These are phyloP conservation scores for Tricholomella constricta DNA, from an alignment of 768 basidiomycete species.

Conservation along the genomic window DNA sequence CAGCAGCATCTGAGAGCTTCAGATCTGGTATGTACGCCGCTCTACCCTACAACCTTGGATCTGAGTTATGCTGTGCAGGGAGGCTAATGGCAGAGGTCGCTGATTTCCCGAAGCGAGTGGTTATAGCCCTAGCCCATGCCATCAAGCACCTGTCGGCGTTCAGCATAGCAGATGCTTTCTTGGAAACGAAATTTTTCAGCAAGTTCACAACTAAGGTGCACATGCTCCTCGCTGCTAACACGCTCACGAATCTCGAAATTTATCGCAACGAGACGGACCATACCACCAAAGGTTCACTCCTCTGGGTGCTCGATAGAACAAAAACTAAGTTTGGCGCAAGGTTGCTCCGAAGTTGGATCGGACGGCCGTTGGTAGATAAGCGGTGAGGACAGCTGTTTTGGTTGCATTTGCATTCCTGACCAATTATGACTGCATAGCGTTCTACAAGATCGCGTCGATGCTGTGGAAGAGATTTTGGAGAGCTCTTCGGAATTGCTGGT, in stretches of 20 bases:
- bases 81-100: constrained; percentile 61
- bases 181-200: constrained; percentile 76
- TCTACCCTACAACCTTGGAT: not conserved
- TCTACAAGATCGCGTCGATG: constrained; percentile 76
- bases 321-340: constrained; percentile 88
- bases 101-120: constrained; percentile 68
- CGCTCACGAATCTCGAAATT: constrained; percentile 89
- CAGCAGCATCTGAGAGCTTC: constrained; percentile 43
- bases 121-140: constrained; percentile 72
- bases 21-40: constrained; percentile 40
- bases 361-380: constrained; percentile 77
- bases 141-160: constrained; percentile 74
- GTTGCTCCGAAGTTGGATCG: constrained; percentile 83
- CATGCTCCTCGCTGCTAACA: constrained; percentile 90
- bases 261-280: constrained; percentile 88
- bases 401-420: not conserved
- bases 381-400: constrained; percentile 39
- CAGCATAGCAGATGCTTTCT: constrained; percentile 74
- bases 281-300: constrained; percentile 69
- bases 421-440: constrained; percentile 42
- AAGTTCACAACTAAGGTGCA: constrained; percentile 75
- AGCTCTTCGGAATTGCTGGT: constrained; percentile 64
- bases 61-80: constrained; percentile 37
- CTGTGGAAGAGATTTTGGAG: constrained; percentile 78
- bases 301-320: constrained; percentile 87